Conservation (phyloP, 78 protist genomes). For the Dictyostelium citrinum region DNA sequence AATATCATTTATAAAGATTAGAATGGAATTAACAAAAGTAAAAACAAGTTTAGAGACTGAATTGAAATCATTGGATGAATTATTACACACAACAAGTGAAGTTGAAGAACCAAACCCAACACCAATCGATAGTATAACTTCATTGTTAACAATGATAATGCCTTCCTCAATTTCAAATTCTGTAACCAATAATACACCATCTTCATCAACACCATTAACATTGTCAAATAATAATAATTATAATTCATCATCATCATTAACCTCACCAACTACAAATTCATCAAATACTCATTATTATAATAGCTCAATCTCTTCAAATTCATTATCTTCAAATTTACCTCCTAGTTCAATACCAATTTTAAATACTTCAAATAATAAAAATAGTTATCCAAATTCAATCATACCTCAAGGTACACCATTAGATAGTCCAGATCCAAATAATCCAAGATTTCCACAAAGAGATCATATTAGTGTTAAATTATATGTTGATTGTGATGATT, state of each 20-base stretch:
- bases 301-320: neutral
- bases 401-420: slow-evolving; percentile 55
- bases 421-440: slow-evolving; percentile 55
- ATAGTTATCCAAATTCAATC: slow-evolving; percentile 18
- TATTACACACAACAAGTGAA: slow-evolving; percentile 9
- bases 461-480: slow-evolving; percentile 55
- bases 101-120: slow-evolving; percentile 17
- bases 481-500: slow-evolving; percentile 77
- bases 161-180: neutral
- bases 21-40: slow-evolving; percentile 58
- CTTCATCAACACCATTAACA: neutral
- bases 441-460: slow-evolving; percentile 63
- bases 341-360: neutral
- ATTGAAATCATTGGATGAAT: slow-evolving; percentile 35
- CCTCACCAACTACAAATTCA: neutral
- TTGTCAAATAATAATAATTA: neutral
- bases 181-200: neutral
- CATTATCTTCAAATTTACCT: slow-evolving; percentile 8
- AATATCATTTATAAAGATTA: slow-evolving; percentile 18
- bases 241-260: neutral
- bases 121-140: slow-evolving; percentile 48
- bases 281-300: neutral
- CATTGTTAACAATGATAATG: neutral
- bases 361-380: neutral
- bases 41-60: slow-evolving; percentile 37